Base-by-base conservation (phyloP, 257 asterid genomes). In the Lantana camara region DNA sequence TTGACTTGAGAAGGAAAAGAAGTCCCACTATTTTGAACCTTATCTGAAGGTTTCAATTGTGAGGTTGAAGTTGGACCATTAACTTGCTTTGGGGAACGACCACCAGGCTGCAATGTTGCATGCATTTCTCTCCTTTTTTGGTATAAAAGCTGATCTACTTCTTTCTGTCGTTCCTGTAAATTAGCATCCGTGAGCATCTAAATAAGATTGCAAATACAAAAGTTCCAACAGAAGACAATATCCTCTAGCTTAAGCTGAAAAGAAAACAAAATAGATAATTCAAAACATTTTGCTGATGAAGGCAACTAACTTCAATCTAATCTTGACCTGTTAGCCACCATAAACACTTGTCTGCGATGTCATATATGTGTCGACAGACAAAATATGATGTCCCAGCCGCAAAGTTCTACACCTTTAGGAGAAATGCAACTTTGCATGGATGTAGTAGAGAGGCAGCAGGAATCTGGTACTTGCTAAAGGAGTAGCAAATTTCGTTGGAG, bases 361-460 rank as follows among this genome's bases (percentile, higher is more conserved):
- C 98, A 56, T 86, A 91, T 64, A 78, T 88, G 16, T 95, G 90
- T 29, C 96, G 85, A 73, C 96, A 89, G 70, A 89, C 84, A 81
- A 83, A 91, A 61, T 95, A 80, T 49, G 95, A 83, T 72, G 78
- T 73, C 81, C 90, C 85, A 10, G 77, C 20, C n/a, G 95, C n/a
- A 92, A 75, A 89, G 95, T 75, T 82, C 95, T 65, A 67, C 82
- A 46, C 95, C 96, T 81, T 79, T 74, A 46, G 98, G 95, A 93
- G 98, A 81, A 93, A 89, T 75, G 98, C 96, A 80, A 93, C 98
- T 85, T 85, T 87, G 79, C 98, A 89, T 44, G 90, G 98, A 81
- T 91, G 96, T 19, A 89, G 90, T 61, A 90, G 80, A 42, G 96
- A 87, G 52, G 95, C 96, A 67, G 96, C 94, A 47, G 95, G 83